A percentile compares a stretch with the other conserved stretches of the same genome.
Evolutionary conservation across 2,329 filamentous ascomycete genomes (phyloP).

Genomic region (Endothia cerciana): DNA sequence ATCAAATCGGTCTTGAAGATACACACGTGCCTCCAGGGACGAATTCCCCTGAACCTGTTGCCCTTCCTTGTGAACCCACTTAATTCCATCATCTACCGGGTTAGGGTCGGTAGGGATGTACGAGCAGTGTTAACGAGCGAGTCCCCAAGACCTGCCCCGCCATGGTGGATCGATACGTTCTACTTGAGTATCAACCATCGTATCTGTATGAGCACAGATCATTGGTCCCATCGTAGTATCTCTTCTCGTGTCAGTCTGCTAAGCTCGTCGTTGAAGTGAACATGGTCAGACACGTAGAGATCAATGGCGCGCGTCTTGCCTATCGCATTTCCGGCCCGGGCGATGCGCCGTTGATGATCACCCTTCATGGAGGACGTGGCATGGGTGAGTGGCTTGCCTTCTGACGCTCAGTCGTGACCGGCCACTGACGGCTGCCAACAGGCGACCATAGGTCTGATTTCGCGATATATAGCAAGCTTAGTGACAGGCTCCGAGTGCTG

Average conservation of each 20-base stretch:
- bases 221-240: not conserved
- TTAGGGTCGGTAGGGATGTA: too few relatives aligned
- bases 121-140: too few relatives aligned
- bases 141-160: too few relatives aligned
- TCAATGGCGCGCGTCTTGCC: constrained; percentile 41
- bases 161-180: too few relatives aligned
- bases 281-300: constrained; percentile 34
- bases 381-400: constrained; percentile 34
- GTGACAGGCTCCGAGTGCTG: constrained; percentile 37
- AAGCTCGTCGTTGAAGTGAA: not conserved
- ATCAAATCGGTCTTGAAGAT: not conserved
- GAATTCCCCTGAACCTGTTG: not conserved
- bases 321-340: constrained; percentile 38
- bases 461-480: constrained; percentile 37
- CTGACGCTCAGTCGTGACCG: not conserved
- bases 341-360: constrained; percentile 40
- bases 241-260: not conserved
- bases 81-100: not conserved
- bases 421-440: constrained; percentile 15
- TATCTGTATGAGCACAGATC: too few relatives aligned
- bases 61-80: not conserved
- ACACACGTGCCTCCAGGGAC: too few relatives aligned
- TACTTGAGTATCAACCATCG: too few relatives aligned
- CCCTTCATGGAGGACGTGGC: constrained; percentile 43
- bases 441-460: constrained; percentile 42